These are phyloP conservation scores for Tetradesmus lagerheimii DNA, from an alignment of 139 green algal species.

Conservation along the genomic window DNA sequence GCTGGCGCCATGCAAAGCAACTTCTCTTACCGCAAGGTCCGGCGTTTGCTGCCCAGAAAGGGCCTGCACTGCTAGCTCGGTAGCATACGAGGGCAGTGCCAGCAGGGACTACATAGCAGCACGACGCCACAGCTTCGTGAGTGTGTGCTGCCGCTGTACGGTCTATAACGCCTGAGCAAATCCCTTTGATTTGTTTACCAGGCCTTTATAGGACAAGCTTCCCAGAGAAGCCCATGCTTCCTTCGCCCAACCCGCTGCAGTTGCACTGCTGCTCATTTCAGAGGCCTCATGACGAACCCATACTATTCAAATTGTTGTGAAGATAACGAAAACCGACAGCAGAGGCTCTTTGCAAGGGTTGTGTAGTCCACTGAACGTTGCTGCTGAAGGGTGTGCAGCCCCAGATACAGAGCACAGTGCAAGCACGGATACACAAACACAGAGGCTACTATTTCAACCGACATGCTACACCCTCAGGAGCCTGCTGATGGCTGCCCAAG, in stretches of 20 bases:
- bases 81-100: background rate
- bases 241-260: background rate
- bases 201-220: background rate
- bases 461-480: background rate
- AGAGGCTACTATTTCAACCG: background rate
- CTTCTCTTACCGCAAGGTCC: background rate
- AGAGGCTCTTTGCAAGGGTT: background rate
- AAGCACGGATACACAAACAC: background rate
- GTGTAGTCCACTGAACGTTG: background rate
- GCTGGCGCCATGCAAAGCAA: too few relatives aligned
- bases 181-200: background rate
- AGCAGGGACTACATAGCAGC: constrained; percentile 9
- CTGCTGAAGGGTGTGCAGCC: background rate
- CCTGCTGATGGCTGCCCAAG: background rate
- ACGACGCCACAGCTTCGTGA: background rate
- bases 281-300: background rate
- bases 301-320: background rate
- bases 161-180: background rate
- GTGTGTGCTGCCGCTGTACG: background rate
- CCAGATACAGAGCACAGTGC: background rate
- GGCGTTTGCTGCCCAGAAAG: background rate
- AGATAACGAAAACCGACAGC: background rate
- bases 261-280: background rate
- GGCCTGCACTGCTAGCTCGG: constrained; percentile 1
- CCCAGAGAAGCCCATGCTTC: background rate